phyloP scores from a whole-genome alignment of 371 early-diverging fungal genomes.

The Gilbertella persicaria region DNA sequence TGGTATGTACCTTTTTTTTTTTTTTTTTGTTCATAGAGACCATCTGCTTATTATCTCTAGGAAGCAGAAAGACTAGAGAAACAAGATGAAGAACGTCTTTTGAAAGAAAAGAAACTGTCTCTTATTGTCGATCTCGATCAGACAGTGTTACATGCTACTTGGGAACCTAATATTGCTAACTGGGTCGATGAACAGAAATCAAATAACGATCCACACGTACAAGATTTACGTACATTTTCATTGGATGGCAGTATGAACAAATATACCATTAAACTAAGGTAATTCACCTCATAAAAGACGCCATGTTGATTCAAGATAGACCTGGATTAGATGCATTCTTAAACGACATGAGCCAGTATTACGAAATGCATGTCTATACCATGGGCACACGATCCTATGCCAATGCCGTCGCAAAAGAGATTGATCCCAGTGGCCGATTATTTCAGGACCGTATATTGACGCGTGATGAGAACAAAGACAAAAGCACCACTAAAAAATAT shows the following conservation, averaged over 20 bases:
- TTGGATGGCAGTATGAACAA: slow-evolving; percentile 55
- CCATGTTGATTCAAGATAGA: slow-evolving; percentile 25
- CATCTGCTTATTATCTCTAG: slow-evolving; percentile 29
- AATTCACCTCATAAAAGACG: slow-evolving; percentile 1
- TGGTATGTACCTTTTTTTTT: too few species aligned
- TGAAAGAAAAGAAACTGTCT: slow-evolving; percentile 74
- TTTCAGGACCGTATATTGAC: slow-evolving; percentile 95
- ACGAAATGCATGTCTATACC: slow-evolving; percentile 98
- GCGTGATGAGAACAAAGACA: slow-evolving; percentile 83
- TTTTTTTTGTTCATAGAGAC: background rate
- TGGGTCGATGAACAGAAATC: slow-evolving; percentile 79
- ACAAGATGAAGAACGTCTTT: slow-evolving; percentile 67
- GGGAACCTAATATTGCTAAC: slow-evolving; percentile 77
- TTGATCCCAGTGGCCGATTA: slow-evolving; percentile 82
- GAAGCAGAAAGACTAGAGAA: slow-evolving; percentile 80
- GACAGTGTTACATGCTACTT: slow-evolving; percentile 96
- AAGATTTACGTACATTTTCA: slow-evolving; percentile 75
- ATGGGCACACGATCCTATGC: slow-evolving; percentile 99
- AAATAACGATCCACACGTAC: slow-evolving; percentile 44
- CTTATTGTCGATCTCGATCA: slow-evolving; percentile 98
- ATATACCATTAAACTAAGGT: slow-evolving; percentile 87
- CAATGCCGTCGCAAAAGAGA: slow-evolving; percentile 79
- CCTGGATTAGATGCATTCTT: slow-evolving; percentile 87
- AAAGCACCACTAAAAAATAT: slow-evolving; percentile 81
- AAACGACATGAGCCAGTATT: slow-evolving; percentile 61